phyloP scores from a whole-genome alignment of 1,284 basidiomycete species.

The Earliella scabrosa region DNA sequence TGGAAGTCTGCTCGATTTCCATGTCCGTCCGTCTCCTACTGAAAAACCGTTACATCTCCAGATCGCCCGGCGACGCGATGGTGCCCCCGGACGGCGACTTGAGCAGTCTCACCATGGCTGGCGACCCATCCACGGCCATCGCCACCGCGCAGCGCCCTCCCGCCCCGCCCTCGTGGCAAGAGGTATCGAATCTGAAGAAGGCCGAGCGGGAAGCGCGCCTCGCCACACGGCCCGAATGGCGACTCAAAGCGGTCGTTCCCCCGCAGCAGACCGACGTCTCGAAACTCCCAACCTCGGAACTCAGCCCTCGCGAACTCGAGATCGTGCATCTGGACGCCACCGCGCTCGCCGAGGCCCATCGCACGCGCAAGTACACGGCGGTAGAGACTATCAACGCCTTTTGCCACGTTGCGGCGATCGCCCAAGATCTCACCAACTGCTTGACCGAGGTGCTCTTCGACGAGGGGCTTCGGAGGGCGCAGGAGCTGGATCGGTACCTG shows the following conservation, averaged over 20 bases:
- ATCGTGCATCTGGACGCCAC: constrained; percentile 42
- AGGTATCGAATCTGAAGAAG: constrained; percentile 31
- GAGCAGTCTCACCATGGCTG: constrained; percentile 17
- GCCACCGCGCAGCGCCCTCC: neutral
- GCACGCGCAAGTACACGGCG: constrained; percentile 36
- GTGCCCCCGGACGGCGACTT: constrained; percentile 27
- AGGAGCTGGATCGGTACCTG: constrained; percentile 53
- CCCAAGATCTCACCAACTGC: constrained; percentile 52
- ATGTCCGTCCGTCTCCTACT: constrained; percentile 24
- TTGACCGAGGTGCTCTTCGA: constrained; percentile 60
- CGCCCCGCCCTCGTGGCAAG: constrained; percentile 21
- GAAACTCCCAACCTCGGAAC: constrained; percentile 31
- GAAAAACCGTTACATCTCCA: constrained; percentile 14
- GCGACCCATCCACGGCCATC: constrained; percentile 6
- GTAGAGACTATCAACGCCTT: constrained; percentile 39
- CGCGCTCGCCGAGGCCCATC: constrained; percentile 34
- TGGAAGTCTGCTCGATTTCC: constrained; percentile 18
- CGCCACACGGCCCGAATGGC: constrained; percentile 36
- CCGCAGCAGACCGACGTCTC: constrained; percentile 36
- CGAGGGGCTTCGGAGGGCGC: constrained; percentile 54
- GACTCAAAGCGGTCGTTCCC: constrained; percentile 29
- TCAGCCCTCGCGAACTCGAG: constrained; percentile 36
- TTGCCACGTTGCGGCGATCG: constrained; percentile 40
- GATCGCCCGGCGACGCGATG: constrained; percentile 11
- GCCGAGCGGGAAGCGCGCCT: constrained; percentile 37